A percentile compares a stretch with the other conserved stretches of the same genome.
Evolutionary conservation across 2,329 filamentous ascomycete genomes (phyloP).

Genomic region (Berkeleyomyces basicola): DNA sequence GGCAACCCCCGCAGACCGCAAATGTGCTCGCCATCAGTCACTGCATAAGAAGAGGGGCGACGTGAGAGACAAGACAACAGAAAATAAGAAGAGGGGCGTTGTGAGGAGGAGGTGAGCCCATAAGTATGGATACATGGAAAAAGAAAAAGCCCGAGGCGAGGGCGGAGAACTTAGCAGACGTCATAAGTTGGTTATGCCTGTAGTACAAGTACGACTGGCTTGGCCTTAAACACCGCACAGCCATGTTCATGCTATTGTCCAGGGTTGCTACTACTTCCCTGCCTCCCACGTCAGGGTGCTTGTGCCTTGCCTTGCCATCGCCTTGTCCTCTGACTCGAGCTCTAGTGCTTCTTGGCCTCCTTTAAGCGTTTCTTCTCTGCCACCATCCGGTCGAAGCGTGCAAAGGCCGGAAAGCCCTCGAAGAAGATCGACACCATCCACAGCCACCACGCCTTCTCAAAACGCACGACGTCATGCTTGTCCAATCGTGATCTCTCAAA

Average conservation of each 20-base stretch:
- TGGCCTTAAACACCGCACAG: neutral
- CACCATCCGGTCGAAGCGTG: slow-evolving; percentile 29
- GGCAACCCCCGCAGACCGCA: too few species aligned
- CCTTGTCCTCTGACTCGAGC: too few species aligned
- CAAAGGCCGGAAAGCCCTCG: slow-evolving; percentile 35
- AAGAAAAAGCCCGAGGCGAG: neutral
- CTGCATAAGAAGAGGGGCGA: too few species aligned
- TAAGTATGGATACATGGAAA: neutral
- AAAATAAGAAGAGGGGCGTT: neutral
- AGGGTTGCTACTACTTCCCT: neutral
- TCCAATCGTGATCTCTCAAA: slow-evolving; percentile 32
- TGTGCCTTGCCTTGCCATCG: neutral
- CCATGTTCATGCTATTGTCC: neutral
- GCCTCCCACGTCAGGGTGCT: neutral
- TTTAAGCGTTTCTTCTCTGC: slow-evolving; percentile 23
- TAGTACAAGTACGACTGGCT: too few species aligned
- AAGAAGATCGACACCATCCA: slow-evolving; percentile 38
- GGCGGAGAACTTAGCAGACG: neutral
- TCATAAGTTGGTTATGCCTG: neutral
- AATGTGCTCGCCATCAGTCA: too few species aligned
- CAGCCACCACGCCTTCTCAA: slow-evolving; percentile 33
- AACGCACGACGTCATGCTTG: slow-evolving; percentile 31
- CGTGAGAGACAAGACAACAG: too few species aligned
- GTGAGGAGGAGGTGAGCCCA: neutral
- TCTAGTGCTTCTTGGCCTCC: slow-evolving; percentile 26